Percentiles rank a stretch among this genome's conserved stretches.
phyloP scores from a whole-genome alignment of 2,329 filamentous ascomycete genomes.

The Beauveria asiatica region DNA sequence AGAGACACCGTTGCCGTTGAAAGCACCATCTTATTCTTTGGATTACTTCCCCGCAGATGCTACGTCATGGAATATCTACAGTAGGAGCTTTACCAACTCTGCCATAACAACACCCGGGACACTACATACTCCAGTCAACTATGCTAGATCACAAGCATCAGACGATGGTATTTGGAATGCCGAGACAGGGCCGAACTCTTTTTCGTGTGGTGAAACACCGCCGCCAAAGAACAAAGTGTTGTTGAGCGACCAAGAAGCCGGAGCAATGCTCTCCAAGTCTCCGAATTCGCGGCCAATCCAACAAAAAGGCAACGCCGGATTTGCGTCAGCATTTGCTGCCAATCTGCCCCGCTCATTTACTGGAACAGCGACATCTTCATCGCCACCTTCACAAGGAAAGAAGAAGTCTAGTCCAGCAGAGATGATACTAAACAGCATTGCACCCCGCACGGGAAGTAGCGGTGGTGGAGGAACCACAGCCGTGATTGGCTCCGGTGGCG shows the following conservation, averaged over 20 bases:
- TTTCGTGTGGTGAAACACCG: constrained; percentile 54
- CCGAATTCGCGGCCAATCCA: constrained; percentile 44
- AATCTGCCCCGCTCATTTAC: constrained; percentile 43
- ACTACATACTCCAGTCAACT: constrained; percentile 45
- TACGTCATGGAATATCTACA: constrained; percentile 43
- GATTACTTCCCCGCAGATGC: constrained; percentile 57
- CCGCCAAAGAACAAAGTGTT: constrained; percentile 42
- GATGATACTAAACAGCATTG: constrained; percentile 46
- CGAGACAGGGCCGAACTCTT: constrained; percentile 48
- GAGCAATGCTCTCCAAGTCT: constrained; percentile 50
- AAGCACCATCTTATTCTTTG: constrained; percentile 57
- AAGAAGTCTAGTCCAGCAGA: constrained; percentile 57
- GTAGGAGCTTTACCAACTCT: constrained; percentile 45
- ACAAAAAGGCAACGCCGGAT: constrained; percentile 44
- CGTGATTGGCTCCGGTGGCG: constrained; percentile 36
- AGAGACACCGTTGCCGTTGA: constrained; percentile 55
- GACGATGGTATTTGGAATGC: constrained; percentile 45
- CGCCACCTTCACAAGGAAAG: constrained; percentile 32
- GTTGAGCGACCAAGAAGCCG: constrained; percentile 35
- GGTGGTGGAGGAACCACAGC: constrained; percentile 42
- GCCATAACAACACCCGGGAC: constrained; percentile 48
- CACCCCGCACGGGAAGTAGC: constrained; percentile 34
- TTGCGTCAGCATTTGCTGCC: constrained; percentile 47
- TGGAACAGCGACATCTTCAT: constrained; percentile 30
- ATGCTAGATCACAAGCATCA: constrained; percentile 48